Evolutionary conservation across 257 asterid species (phyloP).

Genomic region (Ajuga chamaepitys): DNA sequence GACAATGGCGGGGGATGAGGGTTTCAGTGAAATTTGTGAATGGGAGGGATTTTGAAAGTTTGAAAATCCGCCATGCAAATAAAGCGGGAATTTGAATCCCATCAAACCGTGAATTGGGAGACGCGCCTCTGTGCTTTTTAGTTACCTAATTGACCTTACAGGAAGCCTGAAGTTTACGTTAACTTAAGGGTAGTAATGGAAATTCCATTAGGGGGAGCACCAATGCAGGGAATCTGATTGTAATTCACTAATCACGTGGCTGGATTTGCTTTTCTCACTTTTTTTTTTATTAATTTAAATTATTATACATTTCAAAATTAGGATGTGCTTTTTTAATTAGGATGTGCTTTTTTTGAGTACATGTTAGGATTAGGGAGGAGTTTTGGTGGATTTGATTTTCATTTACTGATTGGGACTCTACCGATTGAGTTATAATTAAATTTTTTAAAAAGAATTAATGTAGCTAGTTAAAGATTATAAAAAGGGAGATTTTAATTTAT

Average conservation of each 20-base stretch:
- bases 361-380: no score
- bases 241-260: slow-evolving; percentile 25
- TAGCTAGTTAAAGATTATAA: no score
- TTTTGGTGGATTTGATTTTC: no score
- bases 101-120: slow-evolving; percentile 14
- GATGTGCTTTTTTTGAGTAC: no score
- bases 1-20: slow-evolving; percentile 53
- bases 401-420: no score
- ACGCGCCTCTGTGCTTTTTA: slow-evolving; percentile 16
- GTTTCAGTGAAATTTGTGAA: slow-evolving; percentile 15
- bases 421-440: no score
- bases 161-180: not conserved
- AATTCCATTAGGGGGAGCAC: not conserved
- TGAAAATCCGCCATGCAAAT: slow-evolving; percentile 42
- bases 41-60: slow-evolving; percentile 71
- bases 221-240: slow-evolving; percentile 24
- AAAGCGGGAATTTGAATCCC: slow-evolving; percentile 51
- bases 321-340: no score
- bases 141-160: slow-evolving; percentile 22
- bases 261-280: slow-evolving; percentile 24
- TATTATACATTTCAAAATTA: not conserved
- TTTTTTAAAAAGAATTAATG: no score
- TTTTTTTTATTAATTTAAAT: not conserved
- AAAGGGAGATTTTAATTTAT: no score
- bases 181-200: slow-evolving; percentile 14